Evolutionary conservation across 345 rosid species (phyloP), one percentile per base, ranked within the genome.

Genomic region (Arabis alpina): DNA sequence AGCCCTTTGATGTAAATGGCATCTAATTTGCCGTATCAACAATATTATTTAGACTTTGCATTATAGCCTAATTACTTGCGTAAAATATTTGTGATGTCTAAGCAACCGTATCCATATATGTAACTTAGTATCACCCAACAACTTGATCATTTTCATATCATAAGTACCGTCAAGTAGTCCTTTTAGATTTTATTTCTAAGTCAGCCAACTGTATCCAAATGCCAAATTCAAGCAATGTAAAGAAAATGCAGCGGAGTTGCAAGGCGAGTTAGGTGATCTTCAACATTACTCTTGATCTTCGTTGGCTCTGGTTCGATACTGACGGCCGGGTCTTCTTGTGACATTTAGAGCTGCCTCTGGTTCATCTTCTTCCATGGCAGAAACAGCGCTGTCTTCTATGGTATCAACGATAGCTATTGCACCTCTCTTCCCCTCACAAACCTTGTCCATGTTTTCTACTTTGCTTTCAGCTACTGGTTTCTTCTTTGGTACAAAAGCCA

Each of bases 331-430:
- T 81, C 66, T 85, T 42, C 56, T 73, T 0, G 2, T 16, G 5
- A 41, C 66, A 47, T 50, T 69, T 37, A 51, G 24, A n/a, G 15
- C 64, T 53, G 74, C 49, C 65, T 82, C 88, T 3, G 77, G 76
- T 64, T 83, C 82, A 71, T 88, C 96, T 82, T 90, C 96, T 44
- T 86, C 91, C 93, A 87, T 84, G 16, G 86, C 83, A 68, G 77
- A 79, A 64, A 61, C 68, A 27, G 71, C 88, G 49, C 47, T 58
- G 14, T 75, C 87, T 50, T 76, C 68, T 49, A 65, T 14, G 13
- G 75, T 64, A 70, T 76, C 86, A 23, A 61, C 76, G 1, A 80
- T 81, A 16, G 85, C 80, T 72, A 89, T 82, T 47, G 80, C 75
- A 45, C 77, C 80, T 76, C 75, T 80, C 60, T 52, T 64, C 9